Conservation (phyloP, 805 yeast species). For the Candida caryicola region DNA sequence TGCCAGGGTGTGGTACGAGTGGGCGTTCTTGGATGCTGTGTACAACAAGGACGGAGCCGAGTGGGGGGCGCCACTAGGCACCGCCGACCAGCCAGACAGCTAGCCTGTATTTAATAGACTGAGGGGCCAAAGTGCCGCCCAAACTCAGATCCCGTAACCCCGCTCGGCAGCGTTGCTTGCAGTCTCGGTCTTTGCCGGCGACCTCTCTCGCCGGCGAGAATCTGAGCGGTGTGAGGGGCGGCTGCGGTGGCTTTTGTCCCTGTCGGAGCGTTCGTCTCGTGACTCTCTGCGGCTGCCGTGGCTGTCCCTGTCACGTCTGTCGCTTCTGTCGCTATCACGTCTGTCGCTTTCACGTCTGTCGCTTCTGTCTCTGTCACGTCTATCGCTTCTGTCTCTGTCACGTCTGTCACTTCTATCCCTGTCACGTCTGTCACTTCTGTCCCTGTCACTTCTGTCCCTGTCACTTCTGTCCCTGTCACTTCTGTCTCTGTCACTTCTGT, state of each 20-base stretch:
- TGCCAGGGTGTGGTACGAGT: slow-evolving; percentile 23
- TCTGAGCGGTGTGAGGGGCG: no score
- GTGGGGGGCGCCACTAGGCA: background rate
- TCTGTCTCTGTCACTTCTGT: slow-evolving; percentile 4
- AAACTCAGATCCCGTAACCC: no score
- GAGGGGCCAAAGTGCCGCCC: no score
- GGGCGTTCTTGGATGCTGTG: slow-evolving; percentile 18
- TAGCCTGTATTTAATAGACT: no score
- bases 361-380: slow-evolving; percentile 10
- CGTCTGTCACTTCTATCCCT: slow-evolving; percentile 6
- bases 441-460: slow-evolving; percentile 5
- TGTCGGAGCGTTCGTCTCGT: slow-evolving; percentile 10
- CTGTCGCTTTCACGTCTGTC: slow-evolving; percentile 2
- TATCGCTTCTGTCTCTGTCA: slow-evolving; percentile 5
- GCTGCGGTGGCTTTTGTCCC: slow-evolving; percentile 3
- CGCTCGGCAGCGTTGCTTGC: no score
- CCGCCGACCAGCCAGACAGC: no score
- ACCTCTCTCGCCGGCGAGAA: no score
- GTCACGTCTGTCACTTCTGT: slow-evolving; percentile 1
- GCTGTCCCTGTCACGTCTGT: slow-evolving; percentile 9
- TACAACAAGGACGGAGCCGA: slow-evolving; percentile 19
- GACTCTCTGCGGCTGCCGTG: slow-evolving; percentile 4
- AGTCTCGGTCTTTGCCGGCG: no score
- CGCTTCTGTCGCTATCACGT: slow-evolving; percentile 1
- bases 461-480: slow-evolving; percentile 14